These are phyloP conservation scores for Xylariaceae sp. DNA, from an alignment of 2,329 filamentous ascomycete species.

Conservation along the genomic window DNA sequence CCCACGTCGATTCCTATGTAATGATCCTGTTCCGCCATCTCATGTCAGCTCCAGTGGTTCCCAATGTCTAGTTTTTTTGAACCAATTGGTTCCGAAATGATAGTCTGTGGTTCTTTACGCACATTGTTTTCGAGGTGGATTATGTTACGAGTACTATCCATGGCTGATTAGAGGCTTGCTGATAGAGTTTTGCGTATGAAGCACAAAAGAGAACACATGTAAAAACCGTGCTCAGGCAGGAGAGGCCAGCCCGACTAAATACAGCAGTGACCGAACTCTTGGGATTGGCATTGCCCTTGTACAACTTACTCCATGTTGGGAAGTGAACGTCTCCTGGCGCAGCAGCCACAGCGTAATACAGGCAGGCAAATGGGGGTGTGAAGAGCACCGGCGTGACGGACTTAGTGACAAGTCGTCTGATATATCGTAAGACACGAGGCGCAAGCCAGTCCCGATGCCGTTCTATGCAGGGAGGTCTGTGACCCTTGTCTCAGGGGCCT, in stretches of 20 bases:
- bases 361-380: slow-evolving; percentile 2
- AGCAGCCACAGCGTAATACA: slow-evolving; percentile 12
- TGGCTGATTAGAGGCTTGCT: slow-evolving; percentile 8
- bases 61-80: background rate
- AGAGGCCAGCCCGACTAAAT: background rate
- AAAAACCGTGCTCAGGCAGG: background rate
- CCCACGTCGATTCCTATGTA: slow-evolving; percentile 92
- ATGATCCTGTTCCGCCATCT: slow-evolving; percentile 43
- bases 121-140: slow-evolving; percentile 32
- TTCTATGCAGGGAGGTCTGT: no score
- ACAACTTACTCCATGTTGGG: slow-evolving; percentile 21
- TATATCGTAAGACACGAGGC: background rate
- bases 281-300: background rate
- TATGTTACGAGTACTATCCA: slow-evolving; percentile 29
- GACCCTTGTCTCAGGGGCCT: no score
- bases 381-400: slow-evolving; percentile 7
- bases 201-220: background rate
- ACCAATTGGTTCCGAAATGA: no score
- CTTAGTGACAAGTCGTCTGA: slow-evolving; percentile 10
- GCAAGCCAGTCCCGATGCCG: no score
- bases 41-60: slow-evolving; percentile 17
- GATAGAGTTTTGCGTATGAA: slow-evolving; percentile 8
- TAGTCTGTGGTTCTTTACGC: slow-evolving; percentile 9
- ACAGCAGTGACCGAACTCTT: background rate
- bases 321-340: slow-evolving; percentile 9